These are phyloP conservation scores for Xylariomycetidae sp. DNA, from an alignment of 2,329 filamentous ascomycete genomes.

Conservation along the genomic window DNA sequence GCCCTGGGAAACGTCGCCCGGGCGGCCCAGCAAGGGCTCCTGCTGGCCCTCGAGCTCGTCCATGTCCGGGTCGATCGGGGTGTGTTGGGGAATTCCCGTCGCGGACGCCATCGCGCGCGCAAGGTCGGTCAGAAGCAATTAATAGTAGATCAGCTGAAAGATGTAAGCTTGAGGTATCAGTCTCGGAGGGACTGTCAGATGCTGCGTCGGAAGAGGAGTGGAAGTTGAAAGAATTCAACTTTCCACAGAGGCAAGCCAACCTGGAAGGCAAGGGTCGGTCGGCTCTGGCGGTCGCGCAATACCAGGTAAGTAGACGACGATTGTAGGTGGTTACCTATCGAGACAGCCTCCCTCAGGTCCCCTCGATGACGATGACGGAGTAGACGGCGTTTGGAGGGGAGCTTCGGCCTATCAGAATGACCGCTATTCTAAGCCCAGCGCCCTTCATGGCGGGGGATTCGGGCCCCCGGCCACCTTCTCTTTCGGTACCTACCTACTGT, in stretches of 20 bases:
- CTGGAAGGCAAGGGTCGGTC: too few relatives aligned
- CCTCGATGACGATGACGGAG: conserved; percentile 25
- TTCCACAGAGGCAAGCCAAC: too few relatives aligned
- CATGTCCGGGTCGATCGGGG: conserved; percentile 30
- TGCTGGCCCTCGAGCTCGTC: conserved; percentile 42
- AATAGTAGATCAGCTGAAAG: too few relatives aligned
- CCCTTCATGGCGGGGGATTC: background rate
- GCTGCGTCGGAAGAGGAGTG: too few relatives aligned
- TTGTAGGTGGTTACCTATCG: conserved; percentile 3
- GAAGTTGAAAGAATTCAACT: too few relatives aligned
- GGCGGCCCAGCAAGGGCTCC: conserved; percentile 63
- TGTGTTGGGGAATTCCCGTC: conserved; percentile 56
- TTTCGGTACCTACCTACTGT: too few relatives aligned
- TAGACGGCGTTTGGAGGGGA: conserved; percentile 6
- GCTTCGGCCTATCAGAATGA: conserved; percentile 18
- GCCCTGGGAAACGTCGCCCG: conserved; percentile 67
- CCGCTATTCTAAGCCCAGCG: conserved; percentile 19
- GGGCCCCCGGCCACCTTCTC: background rate
- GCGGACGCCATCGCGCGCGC: conserved; percentile 68
- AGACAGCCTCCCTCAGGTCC: conserved; percentile 10
- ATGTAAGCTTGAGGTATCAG: too few relatives aligned
- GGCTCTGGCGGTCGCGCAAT: too few relatives aligned
- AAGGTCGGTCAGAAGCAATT: conserved; percentile 11
- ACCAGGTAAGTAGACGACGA: too few relatives aligned
- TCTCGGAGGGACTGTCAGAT: too few relatives aligned